Evolutionary conservation across 176 grass and related monocot species (phyloP).

Genomic region (Carex scoparia): DNA sequence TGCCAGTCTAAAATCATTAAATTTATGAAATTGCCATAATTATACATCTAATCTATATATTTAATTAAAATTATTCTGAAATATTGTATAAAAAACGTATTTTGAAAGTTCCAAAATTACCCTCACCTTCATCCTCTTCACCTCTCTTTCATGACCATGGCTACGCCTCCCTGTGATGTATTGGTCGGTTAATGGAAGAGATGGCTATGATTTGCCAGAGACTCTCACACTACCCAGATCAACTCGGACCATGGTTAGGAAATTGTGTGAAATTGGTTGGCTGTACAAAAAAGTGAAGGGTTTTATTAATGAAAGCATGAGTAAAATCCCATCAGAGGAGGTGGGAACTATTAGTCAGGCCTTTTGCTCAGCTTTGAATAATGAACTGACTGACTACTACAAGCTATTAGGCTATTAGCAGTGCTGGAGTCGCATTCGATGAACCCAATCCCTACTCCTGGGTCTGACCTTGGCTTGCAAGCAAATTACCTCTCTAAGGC

Average conservation of each 20-base stretch:
- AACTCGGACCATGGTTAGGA: constrained; percentile 70
- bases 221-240: constrained; percentile 73
- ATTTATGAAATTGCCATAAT: too few species aligned
- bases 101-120: too few species aligned
- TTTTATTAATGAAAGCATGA: constrained; percentile 59
- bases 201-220: constrained; percentile 73
- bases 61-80: too few species aligned
- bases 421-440: constrained; percentile 69
- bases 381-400: constrained; percentile 87
- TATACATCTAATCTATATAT: too few species aligned
- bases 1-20: too few species aligned
- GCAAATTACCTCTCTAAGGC: constrained; percentile 69
- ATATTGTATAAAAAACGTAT: too few species aligned
- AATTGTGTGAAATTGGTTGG: constrained; percentile 85
- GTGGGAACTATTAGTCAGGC: constrained; percentile 78
- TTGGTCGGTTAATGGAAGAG: constrained; percentile 35
- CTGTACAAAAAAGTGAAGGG: constrained; percentile 77
- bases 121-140: too few species aligned
- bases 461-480: constrained; percentile 56
- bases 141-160: too few species aligned
- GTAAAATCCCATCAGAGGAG: constrained; percentile 41
- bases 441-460: constrained; percentile 66
- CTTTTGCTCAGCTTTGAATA: constrained; percentile 79
- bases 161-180: constrained; percentile 27
- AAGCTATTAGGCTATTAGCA: constrained; percentile 41